Evolutionary conservation across 495 filamentous ascomycete genomes (phyloP).

Genomic region (Bathelium albidoporum): DNA sequence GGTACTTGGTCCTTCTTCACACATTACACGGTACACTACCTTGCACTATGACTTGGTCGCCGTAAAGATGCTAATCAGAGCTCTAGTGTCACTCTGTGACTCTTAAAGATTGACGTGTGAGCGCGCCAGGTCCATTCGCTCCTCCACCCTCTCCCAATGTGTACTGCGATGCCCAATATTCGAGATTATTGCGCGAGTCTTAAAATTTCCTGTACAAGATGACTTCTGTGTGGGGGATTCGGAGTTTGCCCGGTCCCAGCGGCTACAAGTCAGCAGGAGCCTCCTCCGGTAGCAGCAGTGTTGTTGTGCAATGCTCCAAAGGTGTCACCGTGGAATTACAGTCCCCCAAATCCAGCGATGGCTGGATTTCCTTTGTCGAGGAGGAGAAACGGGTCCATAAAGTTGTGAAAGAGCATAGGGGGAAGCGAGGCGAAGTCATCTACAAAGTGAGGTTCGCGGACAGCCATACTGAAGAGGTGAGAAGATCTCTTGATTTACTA

Average conservation of each 20-base stretch:
- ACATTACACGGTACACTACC: too few relatives aligned
- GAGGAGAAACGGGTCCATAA: slow-evolving; percentile 20
- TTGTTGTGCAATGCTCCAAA: neutral
- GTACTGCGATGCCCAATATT: too few relatives aligned
- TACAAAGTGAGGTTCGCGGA: slow-evolving; percentile 26
- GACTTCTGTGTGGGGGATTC: neutral
- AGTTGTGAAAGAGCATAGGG: slow-evolving; percentile 16
- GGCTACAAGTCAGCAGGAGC: neutral
- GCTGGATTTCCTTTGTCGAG: slow-evolving; percentile 25
- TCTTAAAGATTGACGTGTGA: too few relatives aligned
- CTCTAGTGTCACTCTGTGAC: too few relatives aligned
- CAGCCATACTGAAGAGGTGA: slow-evolving; percentile 22
- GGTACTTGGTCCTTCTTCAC: too few relatives aligned
- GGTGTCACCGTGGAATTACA: slow-evolving; percentile 12
- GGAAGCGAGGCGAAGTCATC: slow-evolving; percentile 13
- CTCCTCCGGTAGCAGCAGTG: neutral
- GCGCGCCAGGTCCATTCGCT: too few relatives aligned
- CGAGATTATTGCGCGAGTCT: neutral
- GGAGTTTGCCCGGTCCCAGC: neutral
- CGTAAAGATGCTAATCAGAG: too few relatives aligned
- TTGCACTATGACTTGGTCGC: too few relatives aligned
- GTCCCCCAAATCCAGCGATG: slow-evolving; percentile 25
- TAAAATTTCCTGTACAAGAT: neutral
- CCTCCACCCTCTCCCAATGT: too few relatives aligned
- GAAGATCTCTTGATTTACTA: slow-evolving; percentile 4